Conservation (phyloP, 805 yeast species). For the Diddensiella transvaalensis region DNA sequence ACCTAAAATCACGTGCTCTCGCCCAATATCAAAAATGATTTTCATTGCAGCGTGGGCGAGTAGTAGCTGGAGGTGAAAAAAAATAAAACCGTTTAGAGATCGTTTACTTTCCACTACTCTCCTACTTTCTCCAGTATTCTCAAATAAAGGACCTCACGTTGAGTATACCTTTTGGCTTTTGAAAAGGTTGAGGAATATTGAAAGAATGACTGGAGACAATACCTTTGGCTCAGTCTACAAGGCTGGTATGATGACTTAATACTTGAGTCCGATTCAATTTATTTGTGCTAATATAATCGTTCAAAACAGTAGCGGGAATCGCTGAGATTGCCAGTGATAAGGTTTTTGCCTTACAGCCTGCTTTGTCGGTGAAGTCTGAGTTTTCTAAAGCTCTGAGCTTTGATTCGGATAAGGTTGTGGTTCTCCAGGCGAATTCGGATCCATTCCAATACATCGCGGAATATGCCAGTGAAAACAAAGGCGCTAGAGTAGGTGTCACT, state of each 20-base stretch:
- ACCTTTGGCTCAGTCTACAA: not conserved
- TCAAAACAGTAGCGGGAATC: constrained; percentile 38
- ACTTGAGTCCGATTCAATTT: not conserved
- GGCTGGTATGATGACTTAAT: constrained; percentile 3
- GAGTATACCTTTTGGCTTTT: not conserved
- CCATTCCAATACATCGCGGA: constrained; percentile 47
- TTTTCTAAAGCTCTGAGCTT: constrained; percentile 28
- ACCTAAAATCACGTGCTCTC: constrained; percentile 1
- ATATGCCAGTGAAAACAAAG: constrained; percentile 24
- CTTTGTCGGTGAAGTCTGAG: constrained; percentile 40
- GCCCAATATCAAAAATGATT: not conserved
- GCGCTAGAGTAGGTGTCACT: constrained; percentile 43
- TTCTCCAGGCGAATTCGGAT: constrained; percentile 47
- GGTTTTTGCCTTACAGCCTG: constrained; percentile 46
- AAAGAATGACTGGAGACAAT: not conserved
- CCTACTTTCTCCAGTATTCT: not conserved
- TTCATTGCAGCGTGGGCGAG: not conserved
- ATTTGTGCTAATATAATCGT: no score
- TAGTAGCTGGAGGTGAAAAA: not conserved
- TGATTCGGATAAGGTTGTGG: constrained; percentile 22
- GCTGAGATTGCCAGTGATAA: constrained; percentile 31
- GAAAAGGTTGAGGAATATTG: not conserved
- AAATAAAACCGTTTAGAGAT: not conserved
- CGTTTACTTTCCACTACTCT: not conserved
- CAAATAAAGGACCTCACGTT: no score